phyloP scores from a whole-genome alignment of 73 alveolate genomes.

The Tetrahymena malaccensis region DNA sequence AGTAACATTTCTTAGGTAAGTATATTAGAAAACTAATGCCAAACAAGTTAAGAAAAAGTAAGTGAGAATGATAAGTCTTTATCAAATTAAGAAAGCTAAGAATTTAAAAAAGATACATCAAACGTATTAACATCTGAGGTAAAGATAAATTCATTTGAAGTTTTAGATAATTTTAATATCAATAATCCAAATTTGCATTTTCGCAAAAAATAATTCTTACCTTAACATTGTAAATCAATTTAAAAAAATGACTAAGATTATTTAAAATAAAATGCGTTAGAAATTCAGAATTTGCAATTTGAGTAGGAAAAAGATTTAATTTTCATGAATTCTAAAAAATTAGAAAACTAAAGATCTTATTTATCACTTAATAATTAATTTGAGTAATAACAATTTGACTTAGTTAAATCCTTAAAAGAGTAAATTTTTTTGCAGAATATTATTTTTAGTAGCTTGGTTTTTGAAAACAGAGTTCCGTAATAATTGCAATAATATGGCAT shows the following conservation, averaged over 20 bases:
- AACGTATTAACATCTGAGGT: background rate
- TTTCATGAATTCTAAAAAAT: too few relatives aligned
- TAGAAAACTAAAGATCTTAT: background rate
- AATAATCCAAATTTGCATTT: background rate
- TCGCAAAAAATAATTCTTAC: background rate
- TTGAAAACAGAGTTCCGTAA: too few relatives aligned
- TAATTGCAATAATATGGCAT: too few relatives aligned
- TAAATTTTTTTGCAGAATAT: too few relatives aligned
- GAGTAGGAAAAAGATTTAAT: background rate
- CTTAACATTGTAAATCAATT: background rate
- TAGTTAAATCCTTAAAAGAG: too few relatives aligned
- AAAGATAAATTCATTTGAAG: background rate
- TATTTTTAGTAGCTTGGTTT: too few relatives aligned
- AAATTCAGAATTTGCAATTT: too few relatives aligned
- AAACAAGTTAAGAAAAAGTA: background rate
- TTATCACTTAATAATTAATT: too few relatives aligned
- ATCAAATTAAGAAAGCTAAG: background rate
- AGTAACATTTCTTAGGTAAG: too few relatives aligned
- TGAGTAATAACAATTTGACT: background rate
- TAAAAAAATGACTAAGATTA: background rate
- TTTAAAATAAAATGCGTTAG: background rate
- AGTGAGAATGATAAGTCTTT: too few relatives aligned
- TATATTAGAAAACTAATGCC: background rate
- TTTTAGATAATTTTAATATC: background rate
- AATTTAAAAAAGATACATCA: too few relatives aligned